Evolutionary conservation across 768 basidiomycete species (phyloP).

Genomic region (Pleurotus salmoneostramineus): DNA sequence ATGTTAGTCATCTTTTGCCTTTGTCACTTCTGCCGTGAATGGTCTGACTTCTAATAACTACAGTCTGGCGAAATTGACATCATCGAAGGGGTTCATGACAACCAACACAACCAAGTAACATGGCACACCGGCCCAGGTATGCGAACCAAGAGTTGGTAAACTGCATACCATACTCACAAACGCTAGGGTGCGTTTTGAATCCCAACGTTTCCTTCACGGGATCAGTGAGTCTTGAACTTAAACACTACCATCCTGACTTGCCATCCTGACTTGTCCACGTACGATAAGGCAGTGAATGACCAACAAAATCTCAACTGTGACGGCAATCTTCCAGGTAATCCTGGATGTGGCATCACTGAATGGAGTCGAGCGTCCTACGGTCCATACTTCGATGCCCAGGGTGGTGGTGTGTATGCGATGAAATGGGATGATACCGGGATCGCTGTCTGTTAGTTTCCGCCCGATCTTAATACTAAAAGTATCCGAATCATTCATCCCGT

Average conservation of each 20-base stretch:
- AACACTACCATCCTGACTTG: too few species aligned
- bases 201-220: conserved; percentile 57
- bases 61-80: conserved; percentile 82
- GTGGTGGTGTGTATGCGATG: conserved; percentile 87
- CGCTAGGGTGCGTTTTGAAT: conserved; percentile 54
- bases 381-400: conserved; percentile 70
- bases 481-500: conserved; percentile 7
- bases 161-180: conserved; percentile 3
- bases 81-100: conserved; percentile 82
- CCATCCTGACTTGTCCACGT: conserved; percentile 17
- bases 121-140: conserved; percentile 70
- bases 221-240: conserved; percentile 23
- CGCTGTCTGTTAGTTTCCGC: conserved; percentile 59
- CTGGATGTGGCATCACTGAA: conserved; percentile 77
- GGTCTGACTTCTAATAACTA: background rate
- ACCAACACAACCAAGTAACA: conserved; percentile 80
- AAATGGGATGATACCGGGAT: conserved; percentile 82
- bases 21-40: background rate
- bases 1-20: conserved; percentile 33
- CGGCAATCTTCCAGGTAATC: conserved; percentile 49
- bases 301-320: conserved; percentile 52
- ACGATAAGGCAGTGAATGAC: conserved; percentile 39
- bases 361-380: conserved; percentile 84
- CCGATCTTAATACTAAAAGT: background rate
- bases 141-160: conserved; percentile 9